Evolutionary conservation across 2,329 filamentous ascomycete species (phyloP).

Genomic region (Diaporthe aspalathi): DNA sequence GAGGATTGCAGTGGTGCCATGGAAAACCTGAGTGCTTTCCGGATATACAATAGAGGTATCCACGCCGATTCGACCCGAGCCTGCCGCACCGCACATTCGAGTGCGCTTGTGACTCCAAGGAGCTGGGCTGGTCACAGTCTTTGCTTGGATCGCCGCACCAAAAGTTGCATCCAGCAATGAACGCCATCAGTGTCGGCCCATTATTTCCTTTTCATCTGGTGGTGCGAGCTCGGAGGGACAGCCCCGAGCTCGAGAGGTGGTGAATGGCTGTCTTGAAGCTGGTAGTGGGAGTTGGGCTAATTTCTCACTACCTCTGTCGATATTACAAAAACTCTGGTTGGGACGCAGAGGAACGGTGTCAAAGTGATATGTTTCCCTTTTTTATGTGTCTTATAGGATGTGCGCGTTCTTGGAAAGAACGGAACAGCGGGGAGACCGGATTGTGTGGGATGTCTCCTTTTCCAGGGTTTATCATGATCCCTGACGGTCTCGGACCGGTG

Average conservation of each 20-base stretch:
- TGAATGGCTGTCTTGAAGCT: conserved; percentile 22
- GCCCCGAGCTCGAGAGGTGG: conserved; percentile 2
- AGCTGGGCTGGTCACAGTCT: conserved; percentile 19
- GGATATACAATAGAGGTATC: conserved; percentile 31
- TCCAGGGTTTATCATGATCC: conserved; percentile 43
- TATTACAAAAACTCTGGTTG: conserved; percentile 36
- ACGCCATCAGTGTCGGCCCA: conserved; percentile 9
- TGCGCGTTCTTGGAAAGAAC: conserved; percentile 37
- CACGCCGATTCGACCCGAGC: conserved; percentile 12
- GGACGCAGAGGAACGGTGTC: conserved; percentile 33
- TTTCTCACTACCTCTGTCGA: conserved; percentile 31
- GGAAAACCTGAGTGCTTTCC: conserved; percentile 23
- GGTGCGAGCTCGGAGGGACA: background rate
- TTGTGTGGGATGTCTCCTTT: conserved; percentile 46
- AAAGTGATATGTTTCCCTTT: conserved; percentile 36
- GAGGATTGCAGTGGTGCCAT: conserved; percentile 22
- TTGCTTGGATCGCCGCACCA: conserved; percentile 23
- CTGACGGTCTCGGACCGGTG: conserved; percentile 37
- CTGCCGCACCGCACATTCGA: conserved; percentile 31
- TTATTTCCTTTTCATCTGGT: conserved; percentile 26
- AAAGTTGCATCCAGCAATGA: conserved; percentile 35
- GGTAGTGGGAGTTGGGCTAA: conserved; percentile 20
- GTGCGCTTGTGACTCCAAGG: conserved; percentile 27
- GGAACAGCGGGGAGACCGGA: conserved; percentile 40
- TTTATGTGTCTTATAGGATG: conserved; percentile 40